A percentile compares a stretch with the other conserved stretches of the same genome.
These are phyloP conservation scores for Torulaspora maleeae DNA, from an alignment of 805 yeast genomes.

Conservation along the genomic window DNA sequence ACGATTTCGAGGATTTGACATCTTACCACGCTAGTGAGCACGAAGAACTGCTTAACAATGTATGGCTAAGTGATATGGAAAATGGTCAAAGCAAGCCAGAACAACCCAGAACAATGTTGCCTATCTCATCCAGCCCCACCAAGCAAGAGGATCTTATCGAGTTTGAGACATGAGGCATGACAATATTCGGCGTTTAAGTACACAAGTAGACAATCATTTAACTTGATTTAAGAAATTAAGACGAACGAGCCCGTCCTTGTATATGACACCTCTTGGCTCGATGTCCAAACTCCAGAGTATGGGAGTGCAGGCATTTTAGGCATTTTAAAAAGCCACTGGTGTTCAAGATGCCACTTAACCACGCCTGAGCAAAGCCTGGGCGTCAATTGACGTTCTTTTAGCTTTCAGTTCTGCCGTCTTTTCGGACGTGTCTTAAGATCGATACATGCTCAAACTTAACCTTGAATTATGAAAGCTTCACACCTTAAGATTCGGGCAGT, in stretches of 20 bases:
- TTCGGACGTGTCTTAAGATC: neutral
- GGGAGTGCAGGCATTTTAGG: no score
- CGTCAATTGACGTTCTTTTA: no score
- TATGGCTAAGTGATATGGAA: slow-evolving; percentile 29
- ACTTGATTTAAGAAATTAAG: neutral
- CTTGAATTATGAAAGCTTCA: neutral
- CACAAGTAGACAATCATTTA: neutral
- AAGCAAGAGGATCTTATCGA: slow-evolving; percentile 28
- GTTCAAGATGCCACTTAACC: no score
- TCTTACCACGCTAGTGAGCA: slow-evolving; percentile 29
- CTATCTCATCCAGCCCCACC: slow-evolving; percentile 11
- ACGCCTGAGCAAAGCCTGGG: no score
- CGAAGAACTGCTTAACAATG: slow-evolving; percentile 26
- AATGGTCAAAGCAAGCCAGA: slow-evolving; percentile 14
- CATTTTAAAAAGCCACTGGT: no score
- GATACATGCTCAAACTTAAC: neutral
- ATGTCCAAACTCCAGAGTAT: no score
- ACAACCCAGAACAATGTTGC: slow-evolving; percentile 17
- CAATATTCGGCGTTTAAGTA: neutral
- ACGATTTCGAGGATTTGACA: slow-evolving; percentile 33
- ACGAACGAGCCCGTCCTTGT: no score
- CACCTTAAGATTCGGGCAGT: neutral
- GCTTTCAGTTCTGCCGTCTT: neutral
- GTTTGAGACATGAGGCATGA: slow-evolving; percentile 28
- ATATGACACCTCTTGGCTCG: no score